Conservation (phyloP, 495 filamentous ascomycete species). For the Pseudoneurospora amorphoporcata region DNA sequence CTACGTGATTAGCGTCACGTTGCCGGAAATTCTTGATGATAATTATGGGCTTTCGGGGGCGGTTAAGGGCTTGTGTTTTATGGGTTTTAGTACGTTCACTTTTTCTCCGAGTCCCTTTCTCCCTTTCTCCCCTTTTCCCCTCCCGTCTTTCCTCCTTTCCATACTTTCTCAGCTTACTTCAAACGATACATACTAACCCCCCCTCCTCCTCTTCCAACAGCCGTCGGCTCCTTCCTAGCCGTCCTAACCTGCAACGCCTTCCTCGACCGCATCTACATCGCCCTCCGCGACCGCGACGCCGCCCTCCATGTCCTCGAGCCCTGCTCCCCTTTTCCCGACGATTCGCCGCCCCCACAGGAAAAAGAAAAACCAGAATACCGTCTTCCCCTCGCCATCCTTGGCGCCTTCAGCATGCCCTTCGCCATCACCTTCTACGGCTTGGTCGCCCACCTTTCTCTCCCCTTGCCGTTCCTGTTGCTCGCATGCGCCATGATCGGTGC, state of each 20-base stretch:
- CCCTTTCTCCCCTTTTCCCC: not conserved
- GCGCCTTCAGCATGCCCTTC: constrained; percentile 33
- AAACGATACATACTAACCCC: no score
- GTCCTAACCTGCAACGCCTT: constrained; percentile 34
- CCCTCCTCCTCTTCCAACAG: no score
- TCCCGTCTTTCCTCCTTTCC: not conserved
- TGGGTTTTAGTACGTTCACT: constrained; percentile 39
- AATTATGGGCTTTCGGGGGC: constrained; percentile 38
- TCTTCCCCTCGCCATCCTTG: constrained; percentile 38
- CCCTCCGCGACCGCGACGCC: constrained; percentile 28
- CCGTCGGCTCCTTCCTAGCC: constrained; percentile 38
- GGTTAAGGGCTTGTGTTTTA: constrained; percentile 34
- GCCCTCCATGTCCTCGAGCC: constrained; percentile 25
- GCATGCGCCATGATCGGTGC: constrained; percentile 33
- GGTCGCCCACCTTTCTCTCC: constrained; percentile 27
- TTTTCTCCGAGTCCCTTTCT: not conserved
- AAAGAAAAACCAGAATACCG: constrained; percentile 32
- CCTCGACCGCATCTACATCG: constrained; percentile 43
- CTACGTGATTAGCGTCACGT: constrained; percentile 43
- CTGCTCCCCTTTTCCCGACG: not conserved
- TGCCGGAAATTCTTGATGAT: constrained; percentile 40
- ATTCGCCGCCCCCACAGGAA: not conserved
- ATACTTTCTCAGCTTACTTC: no score
- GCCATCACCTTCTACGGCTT: constrained; percentile 40
- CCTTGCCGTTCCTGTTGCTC: constrained; percentile 31